Evolutionary conservation across 1,284 basidiomycete genomes (phyloP).

Genomic region (Malassezia yamatoensis): DNA sequence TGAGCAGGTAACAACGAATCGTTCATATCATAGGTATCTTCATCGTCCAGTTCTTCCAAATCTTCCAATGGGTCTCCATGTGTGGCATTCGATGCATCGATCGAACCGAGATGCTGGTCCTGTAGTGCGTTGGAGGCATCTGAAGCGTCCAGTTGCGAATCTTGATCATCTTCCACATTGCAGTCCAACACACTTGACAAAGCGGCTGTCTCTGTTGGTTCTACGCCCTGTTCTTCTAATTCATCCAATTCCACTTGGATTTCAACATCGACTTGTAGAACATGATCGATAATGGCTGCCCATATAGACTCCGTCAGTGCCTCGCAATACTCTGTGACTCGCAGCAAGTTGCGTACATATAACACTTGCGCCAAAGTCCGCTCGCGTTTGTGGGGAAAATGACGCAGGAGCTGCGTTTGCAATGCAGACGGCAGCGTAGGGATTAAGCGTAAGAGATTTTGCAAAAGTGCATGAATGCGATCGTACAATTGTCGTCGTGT

Average conservation of each 20-base stretch:
- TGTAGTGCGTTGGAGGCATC: conserved; percentile 16
- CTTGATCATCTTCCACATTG: conserved; percentile 53
- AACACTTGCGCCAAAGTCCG: conserved; percentile 69
- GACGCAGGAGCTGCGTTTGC: conserved; percentile 67
- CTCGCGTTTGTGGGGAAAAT: conserved; percentile 90
- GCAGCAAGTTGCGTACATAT: conserved; percentile 81
- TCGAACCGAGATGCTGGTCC: conserved; percentile 42
- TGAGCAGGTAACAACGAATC: conserved; percentile 50
- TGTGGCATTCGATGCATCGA: conserved; percentile 15
- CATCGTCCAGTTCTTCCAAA: conserved; percentile 54
- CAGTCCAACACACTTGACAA: conserved; percentile 36
- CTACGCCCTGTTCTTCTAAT: conserved; percentile 55
- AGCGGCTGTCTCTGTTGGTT: conserved; percentile 22
- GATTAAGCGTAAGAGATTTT: conserved; percentile 73
- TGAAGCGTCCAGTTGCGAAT: conserved; percentile 25
- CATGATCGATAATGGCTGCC: conserved; percentile 73
- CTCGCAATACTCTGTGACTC: conserved; percentile 76
- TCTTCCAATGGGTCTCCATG: conserved; percentile 23
- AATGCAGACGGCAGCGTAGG: conserved; percentile 53
- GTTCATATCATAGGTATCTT: conserved; percentile 53
- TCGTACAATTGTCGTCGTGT: conserved; percentile 76
- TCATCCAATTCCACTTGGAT: conserved; percentile 93
- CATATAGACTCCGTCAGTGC: conserved; percentile 77
- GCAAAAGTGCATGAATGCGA: conserved; percentile 72
- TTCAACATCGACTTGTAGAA: conserved; percentile 92